A percentile compares a stretch with the other conserved stretches of the same genome.
phyloP scores from a whole-genome alignment of 2,329 filamentous ascomycete species.

The Epichloe gansuensis region DNA sequence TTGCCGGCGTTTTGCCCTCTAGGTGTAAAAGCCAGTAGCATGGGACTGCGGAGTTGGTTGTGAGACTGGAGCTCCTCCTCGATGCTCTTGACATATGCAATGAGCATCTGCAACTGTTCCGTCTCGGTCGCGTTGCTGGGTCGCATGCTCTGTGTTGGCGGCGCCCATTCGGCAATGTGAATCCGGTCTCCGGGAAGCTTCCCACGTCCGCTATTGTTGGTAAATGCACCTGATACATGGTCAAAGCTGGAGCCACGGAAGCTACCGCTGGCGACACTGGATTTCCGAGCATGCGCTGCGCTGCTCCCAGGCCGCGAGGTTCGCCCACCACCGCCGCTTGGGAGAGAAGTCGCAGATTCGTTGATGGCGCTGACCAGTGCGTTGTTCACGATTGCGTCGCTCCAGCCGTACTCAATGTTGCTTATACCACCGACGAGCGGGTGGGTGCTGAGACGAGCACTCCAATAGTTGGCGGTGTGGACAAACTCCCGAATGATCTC shows the following conservation, averaged over 20 bases:
- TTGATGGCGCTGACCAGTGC: slow-evolving; percentile 40
- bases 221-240: slow-evolving; percentile 38
- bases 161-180: slow-evolving; percentile 75
- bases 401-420: slow-evolving; percentile 97
- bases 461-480: slow-evolving; percentile 93
- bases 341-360: slow-evolving; percentile 24
- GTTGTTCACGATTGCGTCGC: slow-evolving; percentile 63
- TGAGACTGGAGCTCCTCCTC: slow-evolving; percentile 77
- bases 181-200: slow-evolving; percentile 77
- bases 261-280: slow-evolving; percentile 38
- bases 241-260: slow-evolving; percentile 49
- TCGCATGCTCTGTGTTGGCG: slow-evolving; percentile 82
- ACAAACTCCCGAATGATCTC: slow-evolving; percentile 95
- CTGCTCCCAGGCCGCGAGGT: slow-evolving; percentile 39
- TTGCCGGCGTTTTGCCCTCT: slow-evolving; percentile 67
- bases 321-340: slow-evolving; percentile 19
- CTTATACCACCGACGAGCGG: slow-evolving; percentile 85
- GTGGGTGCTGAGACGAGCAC: slow-evolving; percentile 83
- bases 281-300: slow-evolving; percentile 26
- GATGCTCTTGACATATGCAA: slow-evolving; percentile 69
- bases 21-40: slow-evolving; percentile 81
- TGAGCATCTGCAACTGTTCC: slow-evolving; percentile 66
- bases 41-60: slow-evolving; percentile 75
- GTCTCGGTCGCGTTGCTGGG: slow-evolving; percentile 64
- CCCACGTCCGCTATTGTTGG: slow-evolving; percentile 33